phyloP scores from a whole-genome alignment of 2,329 filamentous ascomycete species.

The Botrytis tulipae region DNA sequence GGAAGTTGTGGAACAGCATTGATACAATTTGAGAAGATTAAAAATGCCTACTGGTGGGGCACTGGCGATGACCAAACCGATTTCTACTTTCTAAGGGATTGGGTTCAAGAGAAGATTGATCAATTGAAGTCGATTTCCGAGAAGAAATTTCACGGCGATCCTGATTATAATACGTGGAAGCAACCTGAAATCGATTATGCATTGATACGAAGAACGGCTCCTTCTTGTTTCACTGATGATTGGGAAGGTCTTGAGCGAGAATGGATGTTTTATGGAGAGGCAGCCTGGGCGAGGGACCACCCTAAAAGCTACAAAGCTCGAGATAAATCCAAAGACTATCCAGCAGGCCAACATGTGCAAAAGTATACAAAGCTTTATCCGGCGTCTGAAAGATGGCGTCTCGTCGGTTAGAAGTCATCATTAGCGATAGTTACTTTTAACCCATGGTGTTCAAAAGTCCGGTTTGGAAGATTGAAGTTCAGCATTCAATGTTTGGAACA shows the following conservation, averaged over 20 bases:
- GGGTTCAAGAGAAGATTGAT: neutral
- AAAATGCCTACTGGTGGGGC: slow-evolving; percentile 10
- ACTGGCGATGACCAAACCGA: neutral
- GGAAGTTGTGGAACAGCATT: slow-evolving; percentile 5
- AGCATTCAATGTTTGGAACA: neutral
- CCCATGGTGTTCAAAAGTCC: neutral
- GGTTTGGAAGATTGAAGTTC: neutral
- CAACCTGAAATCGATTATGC: neutral
- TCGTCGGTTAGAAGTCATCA: neutral
- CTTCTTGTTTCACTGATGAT: slow-evolving; percentile 12
- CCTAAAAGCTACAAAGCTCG: neutral
- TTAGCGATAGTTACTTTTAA: neutral
- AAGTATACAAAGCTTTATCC: neutral
- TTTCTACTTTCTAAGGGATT: neutral
- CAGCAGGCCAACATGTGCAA: neutral
- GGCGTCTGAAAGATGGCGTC: no score
- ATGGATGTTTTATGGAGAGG: slow-evolving; percentile 4
- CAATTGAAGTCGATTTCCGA: neutral
- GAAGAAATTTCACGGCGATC: neutral
- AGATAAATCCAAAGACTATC: slow-evolving; percentile 5
- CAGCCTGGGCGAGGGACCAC: neutral
- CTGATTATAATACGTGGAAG: slow-evolving; percentile 7
- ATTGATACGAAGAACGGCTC: neutral
- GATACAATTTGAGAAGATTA: neutral
- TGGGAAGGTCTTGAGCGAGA: slow-evolving; percentile 2